phyloP scores from a whole-genome alignment of 2,329 filamentous ascomycete species.

The Epichloe sp. region DNA sequence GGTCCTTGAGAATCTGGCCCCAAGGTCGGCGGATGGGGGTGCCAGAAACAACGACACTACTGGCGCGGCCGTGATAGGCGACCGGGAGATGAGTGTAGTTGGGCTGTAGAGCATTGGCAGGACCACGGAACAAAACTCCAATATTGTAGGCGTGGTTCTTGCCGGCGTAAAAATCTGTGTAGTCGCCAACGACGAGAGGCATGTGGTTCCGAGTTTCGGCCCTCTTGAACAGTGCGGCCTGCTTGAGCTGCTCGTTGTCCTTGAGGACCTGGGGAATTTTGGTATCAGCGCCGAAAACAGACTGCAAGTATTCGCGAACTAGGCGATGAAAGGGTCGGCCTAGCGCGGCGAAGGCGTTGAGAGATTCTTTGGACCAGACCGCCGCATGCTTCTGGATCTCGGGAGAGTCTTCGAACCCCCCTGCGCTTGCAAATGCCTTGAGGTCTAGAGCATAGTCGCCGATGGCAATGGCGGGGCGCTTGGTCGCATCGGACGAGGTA shows the following conservation, averaged over 20 bases:
- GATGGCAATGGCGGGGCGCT: conserved; percentile 57
- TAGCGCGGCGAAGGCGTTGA: conserved; percentile 30
- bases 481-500: conserved; percentile 39
- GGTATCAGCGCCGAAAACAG: conserved; percentile 43
- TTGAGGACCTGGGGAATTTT: conserved; percentile 20
- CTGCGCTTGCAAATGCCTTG: conserved; percentile 37
- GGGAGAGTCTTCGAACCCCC: conserved; percentile 24
- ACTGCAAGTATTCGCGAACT: conserved; percentile 56
- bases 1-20: conserved; percentile 51
- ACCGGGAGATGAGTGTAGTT: conserved; percentile 75
- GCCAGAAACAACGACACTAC: conserved; percentile 61
- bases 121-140: conserved; percentile 60
- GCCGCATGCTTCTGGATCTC: conserved; percentile 14
- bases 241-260: conserved; percentile 21
- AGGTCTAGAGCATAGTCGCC: conserved; percentile 62
- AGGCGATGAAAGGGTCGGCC: conserved; percentile 57
- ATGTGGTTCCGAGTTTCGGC: conserved; percentile 51
- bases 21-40: conserved; percentile 58
- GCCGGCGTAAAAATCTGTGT: conserved; percentile 76
- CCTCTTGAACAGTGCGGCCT: conserved; percentile 15
- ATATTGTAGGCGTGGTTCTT: conserved; percentile 62
- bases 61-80: conserved; percentile 68
- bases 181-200: conserved; percentile 67
- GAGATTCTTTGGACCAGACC: conserved; percentile 15
- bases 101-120: conserved; percentile 60